A percentile compares a stretch with the other conserved stretches of the same genome.
Evolutionary conservation across 495 filamentous ascomycete genomes (phyloP).

Genomic region (Aeminium ludgeri): DNA sequence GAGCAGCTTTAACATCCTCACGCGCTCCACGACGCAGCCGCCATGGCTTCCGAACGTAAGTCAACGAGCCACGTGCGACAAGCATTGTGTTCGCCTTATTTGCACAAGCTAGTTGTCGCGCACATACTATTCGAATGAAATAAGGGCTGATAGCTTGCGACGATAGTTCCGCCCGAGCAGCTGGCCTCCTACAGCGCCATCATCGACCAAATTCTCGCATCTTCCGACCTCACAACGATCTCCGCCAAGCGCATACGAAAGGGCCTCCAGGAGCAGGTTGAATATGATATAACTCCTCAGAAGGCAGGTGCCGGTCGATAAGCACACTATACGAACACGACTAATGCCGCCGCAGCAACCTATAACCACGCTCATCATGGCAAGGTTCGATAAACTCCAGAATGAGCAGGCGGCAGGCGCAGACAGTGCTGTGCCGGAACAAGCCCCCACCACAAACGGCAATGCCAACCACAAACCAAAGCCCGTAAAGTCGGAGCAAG

Average conservation of each 20-base stretch:
- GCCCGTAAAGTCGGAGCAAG: background rate
- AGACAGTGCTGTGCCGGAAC: slow-evolving; percentile 21
- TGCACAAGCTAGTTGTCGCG: too few species aligned
- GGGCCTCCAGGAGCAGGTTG: slow-evolving; percentile 56
- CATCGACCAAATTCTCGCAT: slow-evolving; percentile 77
- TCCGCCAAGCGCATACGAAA: slow-evolving; percentile 86
- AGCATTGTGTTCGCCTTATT: background rate
- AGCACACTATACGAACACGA: background rate
- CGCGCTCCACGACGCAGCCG: background rate
- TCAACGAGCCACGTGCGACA: background rate
- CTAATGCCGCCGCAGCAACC: slow-evolving; percentile 36
- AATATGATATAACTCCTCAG: slow-evolving; percentile 67
- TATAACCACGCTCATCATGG: slow-evolving; percentile 70
- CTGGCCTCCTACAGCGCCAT: slow-evolving; percentile 57
- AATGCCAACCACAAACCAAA: slow-evolving; percentile 3
- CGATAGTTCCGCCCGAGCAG: slow-evolving; percentile 48
- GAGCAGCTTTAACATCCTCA: too few species aligned
- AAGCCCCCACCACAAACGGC: slow-evolving; percentile 33
- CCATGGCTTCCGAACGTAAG: slow-evolving; percentile 8
- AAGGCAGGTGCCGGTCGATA: slow-evolving; percentile 48
- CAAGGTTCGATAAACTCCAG: slow-evolving; percentile 72
- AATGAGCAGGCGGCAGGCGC: slow-evolving; percentile 29
- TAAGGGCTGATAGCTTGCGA: background rate
- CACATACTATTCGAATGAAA: too few species aligned
- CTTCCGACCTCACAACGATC: slow-evolving; percentile 72